phyloP scores from a whole-genome alignment of 768 basidiomycete genomes.

The Scleroderma bovista region DNA sequence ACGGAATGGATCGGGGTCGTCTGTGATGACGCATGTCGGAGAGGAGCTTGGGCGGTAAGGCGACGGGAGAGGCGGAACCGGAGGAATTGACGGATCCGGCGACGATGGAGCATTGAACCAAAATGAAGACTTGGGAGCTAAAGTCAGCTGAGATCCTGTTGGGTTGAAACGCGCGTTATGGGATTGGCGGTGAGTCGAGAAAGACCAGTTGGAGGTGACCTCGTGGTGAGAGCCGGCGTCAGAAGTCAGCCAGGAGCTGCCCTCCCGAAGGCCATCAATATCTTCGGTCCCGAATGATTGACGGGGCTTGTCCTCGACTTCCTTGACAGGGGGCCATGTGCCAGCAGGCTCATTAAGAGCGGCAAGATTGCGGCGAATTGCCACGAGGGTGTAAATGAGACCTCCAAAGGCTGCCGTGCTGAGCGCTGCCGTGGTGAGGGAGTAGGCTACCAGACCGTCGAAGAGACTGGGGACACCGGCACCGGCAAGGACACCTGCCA shows the following conservation, averaged over 20 bases:
- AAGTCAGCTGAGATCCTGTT: conserved; percentile 27
- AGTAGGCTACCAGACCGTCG: conserved; percentile 55
- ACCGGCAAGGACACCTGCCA: conserved; percentile 54
- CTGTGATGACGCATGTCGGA: conserved; percentile 35
- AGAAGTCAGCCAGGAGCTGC: too few relatives aligned
- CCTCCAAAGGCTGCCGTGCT: too few relatives aligned
- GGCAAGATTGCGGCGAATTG: conserved; percentile 60
- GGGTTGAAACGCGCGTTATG: conserved; percentile 9
- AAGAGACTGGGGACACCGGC: conserved; percentile 52
- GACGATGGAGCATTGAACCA: conserved; percentile 52
- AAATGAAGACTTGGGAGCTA: conserved; percentile 50
- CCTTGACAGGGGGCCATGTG: too few relatives aligned
- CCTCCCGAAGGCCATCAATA: too few relatives aligned
- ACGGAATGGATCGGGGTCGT: conserved; percentile 61
- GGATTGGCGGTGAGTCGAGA: too few relatives aligned
- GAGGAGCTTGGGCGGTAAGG: conserved; percentile 45
- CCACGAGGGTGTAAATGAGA: conserved; percentile 56
- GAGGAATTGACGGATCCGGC: conserved; percentile 46
- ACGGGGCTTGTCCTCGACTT: too few relatives aligned
- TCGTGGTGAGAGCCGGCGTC: too few relatives aligned
- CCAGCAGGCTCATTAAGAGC: too few relatives aligned
- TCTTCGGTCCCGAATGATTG: too few relatives aligned
- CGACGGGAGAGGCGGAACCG: conserved; percentile 51
- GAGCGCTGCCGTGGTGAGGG: conserved; percentile 43
- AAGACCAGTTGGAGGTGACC: too few relatives aligned